Evolutionary conservation across 2,329 filamentous ascomycete genomes (phyloP).

Genomic region (Monilinia fructigena): DNA sequence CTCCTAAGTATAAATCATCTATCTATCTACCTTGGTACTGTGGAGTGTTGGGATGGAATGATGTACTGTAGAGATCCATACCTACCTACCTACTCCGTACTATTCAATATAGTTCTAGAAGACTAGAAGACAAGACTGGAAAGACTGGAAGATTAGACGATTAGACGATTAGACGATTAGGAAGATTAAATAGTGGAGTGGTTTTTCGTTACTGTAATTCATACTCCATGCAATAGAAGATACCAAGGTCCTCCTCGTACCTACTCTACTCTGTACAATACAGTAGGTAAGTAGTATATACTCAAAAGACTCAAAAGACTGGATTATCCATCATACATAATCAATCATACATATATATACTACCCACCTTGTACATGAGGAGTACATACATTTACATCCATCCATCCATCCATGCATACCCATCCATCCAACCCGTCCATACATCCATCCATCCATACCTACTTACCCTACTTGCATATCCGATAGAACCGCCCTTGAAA

Average conservation of each 20-base stretch:
- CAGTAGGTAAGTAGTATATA: too few relatives aligned
- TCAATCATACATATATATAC: too few relatives aligned
- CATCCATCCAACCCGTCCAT: not conserved
- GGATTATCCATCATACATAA: too few relatives aligned
- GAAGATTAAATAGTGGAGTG: not conserved
- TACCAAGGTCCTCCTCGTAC: not conserved
- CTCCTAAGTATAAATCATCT: not conserved
- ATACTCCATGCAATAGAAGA: too few relatives aligned
- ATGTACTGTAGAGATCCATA: not conserved
- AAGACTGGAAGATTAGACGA: conserved; percentile 3
- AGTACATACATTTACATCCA: not conserved
- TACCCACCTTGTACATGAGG: too few relatives aligned
- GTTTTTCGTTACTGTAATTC: not conserved
- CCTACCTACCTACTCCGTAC: too few relatives aligned
- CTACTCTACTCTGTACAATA: too few relatives aligned
- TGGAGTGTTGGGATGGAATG: not conserved
- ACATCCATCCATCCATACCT: not conserved
- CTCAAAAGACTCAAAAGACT: too few relatives aligned
- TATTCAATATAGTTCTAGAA: conserved; percentile 6
- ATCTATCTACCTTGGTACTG: not conserved
- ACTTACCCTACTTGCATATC: too few relatives aligned
- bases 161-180: not conserved
- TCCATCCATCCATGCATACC: not conserved
- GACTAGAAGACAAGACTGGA: not conserved
- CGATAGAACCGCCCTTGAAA: too few relatives aligned